These are phyloP conservation scores for Carpinus fangiana DNA, from an alignment of 306 rosid genomes.

Conservation along the genomic window DNA sequence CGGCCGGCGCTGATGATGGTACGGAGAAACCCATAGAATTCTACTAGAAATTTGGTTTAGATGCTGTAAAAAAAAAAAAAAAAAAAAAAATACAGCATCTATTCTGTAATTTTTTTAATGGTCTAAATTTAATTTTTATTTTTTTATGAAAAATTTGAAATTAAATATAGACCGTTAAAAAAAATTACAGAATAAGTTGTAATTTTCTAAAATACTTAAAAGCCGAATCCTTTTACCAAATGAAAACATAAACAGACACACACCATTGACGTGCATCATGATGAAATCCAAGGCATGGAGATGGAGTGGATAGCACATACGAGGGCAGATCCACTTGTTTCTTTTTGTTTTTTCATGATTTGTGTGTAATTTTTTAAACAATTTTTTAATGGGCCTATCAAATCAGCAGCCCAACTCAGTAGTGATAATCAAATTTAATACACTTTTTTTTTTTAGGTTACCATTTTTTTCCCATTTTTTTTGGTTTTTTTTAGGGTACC, in stretches of 20 bases:
- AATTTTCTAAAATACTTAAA: no score
- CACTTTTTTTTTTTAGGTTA: not conserved
- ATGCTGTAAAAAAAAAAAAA: no score
- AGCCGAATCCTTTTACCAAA: no score
- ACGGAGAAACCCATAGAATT: slow-evolving; percentile 35
- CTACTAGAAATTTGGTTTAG: slow-evolving; percentile 18
- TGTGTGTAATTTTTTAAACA: not conserved
- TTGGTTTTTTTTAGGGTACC: no score
- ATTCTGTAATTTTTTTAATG: no score
- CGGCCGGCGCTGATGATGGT: slow-evolving; percentile 5
- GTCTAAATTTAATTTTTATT: no score
- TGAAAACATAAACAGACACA: not conserved
- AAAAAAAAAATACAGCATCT: not conserved
- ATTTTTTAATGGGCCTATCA: not conserved
- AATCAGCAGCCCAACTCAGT: not conserved
- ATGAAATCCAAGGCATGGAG: not conserved
- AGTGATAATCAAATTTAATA: not conserved
- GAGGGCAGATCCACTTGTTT: not conserved
- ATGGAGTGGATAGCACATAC: no score
- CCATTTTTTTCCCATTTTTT: not conserved
- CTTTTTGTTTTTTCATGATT: not conserved
- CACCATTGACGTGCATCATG: not conserved
- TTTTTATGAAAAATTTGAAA: no score
- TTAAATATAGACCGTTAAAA: no score
- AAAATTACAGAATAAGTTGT: no score